These are phyloP conservation scores for Pleurotus giganteus DNA, from an alignment of 768 basidiomycete genomes.

Conservation along the genomic window DNA sequence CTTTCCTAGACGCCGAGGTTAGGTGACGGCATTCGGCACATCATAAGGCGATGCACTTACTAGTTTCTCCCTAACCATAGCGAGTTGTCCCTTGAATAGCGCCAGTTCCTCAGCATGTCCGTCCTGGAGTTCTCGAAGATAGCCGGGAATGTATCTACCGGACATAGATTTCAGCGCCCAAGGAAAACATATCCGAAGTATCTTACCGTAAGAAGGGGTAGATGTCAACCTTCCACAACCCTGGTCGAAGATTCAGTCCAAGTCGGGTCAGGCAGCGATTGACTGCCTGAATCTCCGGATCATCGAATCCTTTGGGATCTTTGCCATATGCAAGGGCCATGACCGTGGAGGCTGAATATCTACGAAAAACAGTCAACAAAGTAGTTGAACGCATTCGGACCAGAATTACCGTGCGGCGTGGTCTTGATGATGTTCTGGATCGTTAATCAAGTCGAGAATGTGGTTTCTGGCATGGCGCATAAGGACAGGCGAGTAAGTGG, in stretches of 20 bases:
- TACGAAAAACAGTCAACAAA: constrained; percentile 14
- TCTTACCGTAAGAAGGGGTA: constrained; percentile 40
- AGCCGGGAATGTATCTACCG: constrained; percentile 56
- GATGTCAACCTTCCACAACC: constrained; percentile 46
- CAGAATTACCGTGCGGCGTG: constrained; percentile 45
- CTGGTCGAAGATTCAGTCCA: constrained; percentile 41
- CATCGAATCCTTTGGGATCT: constrained; percentile 36
- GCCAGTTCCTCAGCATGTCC: constrained; percentile 56
- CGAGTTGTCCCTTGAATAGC: constrained; percentile 53
- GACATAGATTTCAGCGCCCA: not conserved
- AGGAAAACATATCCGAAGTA: not conserved
- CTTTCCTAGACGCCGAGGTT: constrained; percentile 21
- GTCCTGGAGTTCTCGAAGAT: constrained; percentile 51
- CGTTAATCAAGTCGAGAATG: constrained; percentile 40
- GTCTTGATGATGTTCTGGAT: constrained; percentile 47
- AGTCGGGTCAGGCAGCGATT: constrained; percentile 44
- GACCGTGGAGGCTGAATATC: constrained; percentile 49
- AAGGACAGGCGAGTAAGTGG: constrained; percentile 48
- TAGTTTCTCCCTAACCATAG: constrained; percentile 42
- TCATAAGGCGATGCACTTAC: constrained; percentile 24
- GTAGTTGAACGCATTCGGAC: not conserved
- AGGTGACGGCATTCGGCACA: not conserved
- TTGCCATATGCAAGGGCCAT: constrained; percentile 52
- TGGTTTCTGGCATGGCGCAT: constrained; percentile 42
- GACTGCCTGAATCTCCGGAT: constrained; percentile 46